Evolutionary conservation across 768 basidiomycete species (phyloP).

Genomic region (Tylopilus subfusipes): DNA sequence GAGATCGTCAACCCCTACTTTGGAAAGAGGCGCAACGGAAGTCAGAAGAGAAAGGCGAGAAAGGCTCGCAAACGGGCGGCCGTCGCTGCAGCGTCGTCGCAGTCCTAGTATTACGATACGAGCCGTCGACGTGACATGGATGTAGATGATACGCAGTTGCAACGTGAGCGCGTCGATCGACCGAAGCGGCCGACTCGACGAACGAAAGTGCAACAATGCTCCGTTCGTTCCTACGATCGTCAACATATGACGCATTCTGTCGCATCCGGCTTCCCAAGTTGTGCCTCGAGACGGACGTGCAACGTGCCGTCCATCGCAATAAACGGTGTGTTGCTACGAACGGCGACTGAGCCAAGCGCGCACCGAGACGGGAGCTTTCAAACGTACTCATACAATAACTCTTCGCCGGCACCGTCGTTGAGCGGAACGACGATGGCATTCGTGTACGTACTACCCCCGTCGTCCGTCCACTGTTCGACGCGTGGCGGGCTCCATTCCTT

Average conservation of each 20-base stretch:
- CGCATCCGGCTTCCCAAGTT: slow-evolving; percentile 35
- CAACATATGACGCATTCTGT: slow-evolving; percentile 30
- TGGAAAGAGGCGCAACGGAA: slow-evolving; percentile 18
- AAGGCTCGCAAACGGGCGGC: slow-evolving; percentile 15
- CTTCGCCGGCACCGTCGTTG: slow-evolving; percentile 39
- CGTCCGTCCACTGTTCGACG: slow-evolving; percentile 12
- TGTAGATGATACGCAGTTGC: slow-evolving; percentile 3
- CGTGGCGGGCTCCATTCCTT: slow-evolving; percentile 11
- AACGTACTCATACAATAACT: slow-evolving; percentile 53
- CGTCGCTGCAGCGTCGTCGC: neutral
- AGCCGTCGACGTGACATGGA: too few relatives aligned
- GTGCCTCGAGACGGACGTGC: slow-evolving; percentile 45
- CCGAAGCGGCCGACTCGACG: neutral
- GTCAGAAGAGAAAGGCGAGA: slow-evolving; percentile 14
- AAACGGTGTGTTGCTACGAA: slow-evolving; percentile 42
- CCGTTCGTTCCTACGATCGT: neutral
- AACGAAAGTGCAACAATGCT: too few relatives aligned
- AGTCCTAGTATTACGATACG: slow-evolving; percentile 3
- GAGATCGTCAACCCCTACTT: slow-evolving; percentile 20
- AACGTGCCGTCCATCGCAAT: slow-evolving; percentile 45
- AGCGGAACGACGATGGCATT: slow-evolving; percentile 39
- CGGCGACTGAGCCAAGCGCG: neutral
- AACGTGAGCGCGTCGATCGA: neutral
- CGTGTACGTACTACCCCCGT: slow-evolving; percentile 1
- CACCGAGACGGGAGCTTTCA: neutral